Evolutionary conservation across 1,284 basidiomycete species (phyloP).

Genomic region (Naganishia liquefaciens): DNA sequence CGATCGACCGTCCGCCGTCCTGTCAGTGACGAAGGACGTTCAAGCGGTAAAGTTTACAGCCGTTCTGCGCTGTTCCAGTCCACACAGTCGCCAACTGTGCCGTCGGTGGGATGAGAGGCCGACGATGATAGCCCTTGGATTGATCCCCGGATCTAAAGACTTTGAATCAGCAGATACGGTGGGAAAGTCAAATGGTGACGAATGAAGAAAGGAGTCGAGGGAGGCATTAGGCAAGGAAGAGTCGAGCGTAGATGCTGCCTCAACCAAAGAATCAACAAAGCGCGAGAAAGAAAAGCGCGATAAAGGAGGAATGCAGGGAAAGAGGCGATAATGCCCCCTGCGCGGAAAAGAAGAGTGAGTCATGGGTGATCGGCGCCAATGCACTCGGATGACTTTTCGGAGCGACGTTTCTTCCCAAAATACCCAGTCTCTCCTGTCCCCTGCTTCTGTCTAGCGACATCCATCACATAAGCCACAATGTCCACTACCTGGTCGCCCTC

Average conservation of each 20-base stretch:
- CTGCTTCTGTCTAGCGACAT: neutral
- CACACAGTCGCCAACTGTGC: too few relatives aligned
- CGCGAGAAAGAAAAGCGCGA: neutral
- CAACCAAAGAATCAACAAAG: constrained; percentile 11
- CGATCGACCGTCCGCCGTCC: neutral
- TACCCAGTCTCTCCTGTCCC: neutral
- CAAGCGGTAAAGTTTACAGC: neutral
- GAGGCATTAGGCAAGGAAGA: neutral
- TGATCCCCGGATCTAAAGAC: too few relatives aligned
- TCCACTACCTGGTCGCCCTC: constrained; percentile 57
- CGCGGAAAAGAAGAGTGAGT: too few relatives aligned
- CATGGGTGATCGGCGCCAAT: neutral
- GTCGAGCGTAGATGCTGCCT: neutral
- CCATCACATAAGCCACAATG: neutral
- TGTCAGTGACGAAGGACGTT: neutral
- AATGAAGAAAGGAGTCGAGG: constrained; percentile 2
- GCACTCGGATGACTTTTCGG: neutral
- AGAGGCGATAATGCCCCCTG: too few relatives aligned
- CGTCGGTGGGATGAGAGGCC: too few relatives aligned
- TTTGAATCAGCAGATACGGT: too few relatives aligned
- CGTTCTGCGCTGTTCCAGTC: neutral
- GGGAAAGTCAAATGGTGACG: neutral
- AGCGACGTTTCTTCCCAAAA: neutral
- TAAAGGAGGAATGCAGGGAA: neutral
- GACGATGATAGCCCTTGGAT: too few relatives aligned